A percentile compares a stretch with the other conserved stretches of the same genome.
Conservation (phyloP, 2,329 filamentous ascomycete species). For the Diplodia seriata region DNA sequence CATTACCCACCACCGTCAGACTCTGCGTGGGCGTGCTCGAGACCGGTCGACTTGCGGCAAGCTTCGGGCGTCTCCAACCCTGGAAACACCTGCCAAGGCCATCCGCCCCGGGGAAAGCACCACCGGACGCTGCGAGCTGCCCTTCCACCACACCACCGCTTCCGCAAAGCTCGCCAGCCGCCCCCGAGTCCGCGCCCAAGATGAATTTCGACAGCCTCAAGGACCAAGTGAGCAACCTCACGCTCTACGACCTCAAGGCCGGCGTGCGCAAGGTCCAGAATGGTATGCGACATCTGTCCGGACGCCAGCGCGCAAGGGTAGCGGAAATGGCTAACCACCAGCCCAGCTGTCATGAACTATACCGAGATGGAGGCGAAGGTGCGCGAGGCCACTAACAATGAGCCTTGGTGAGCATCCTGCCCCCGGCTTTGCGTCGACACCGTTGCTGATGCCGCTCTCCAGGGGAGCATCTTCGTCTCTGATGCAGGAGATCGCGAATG, state of each 20-base stretch:
- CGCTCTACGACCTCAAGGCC: constrained; percentile 93
- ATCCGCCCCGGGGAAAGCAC: constrained; percentile 15
- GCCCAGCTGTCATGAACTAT: constrained; percentile 92
- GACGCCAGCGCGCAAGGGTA: neutral
- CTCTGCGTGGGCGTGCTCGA: neutral
- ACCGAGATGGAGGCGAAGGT: constrained; percentile 86
- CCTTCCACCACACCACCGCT: constrained; percentile 16
- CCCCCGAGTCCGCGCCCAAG: constrained; percentile 40
- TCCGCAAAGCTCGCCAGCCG: constrained; percentile 1
- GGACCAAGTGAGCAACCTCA: constrained; percentile 88
- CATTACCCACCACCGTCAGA: neutral
- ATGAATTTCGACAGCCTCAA: constrained; percentile 90
- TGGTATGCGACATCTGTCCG: constrained; percentile 65
- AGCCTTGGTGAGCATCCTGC: constrained; percentile 83
- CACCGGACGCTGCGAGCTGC: neutral
- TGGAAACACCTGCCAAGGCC: constrained; percentile 20
- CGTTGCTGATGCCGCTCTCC: constrained; percentile 34
- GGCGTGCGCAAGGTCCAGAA: constrained; percentile 95
- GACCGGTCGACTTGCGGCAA: neutral
- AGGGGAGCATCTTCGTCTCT: constrained; percentile 75
- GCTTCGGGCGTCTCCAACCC: constrained; percentile 16
- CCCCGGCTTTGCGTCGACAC: constrained; percentile 56
- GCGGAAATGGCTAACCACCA: constrained; percentile 38
- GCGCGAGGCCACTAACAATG: constrained; percentile 97
- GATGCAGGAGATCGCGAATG: constrained; percentile 99